Base-by-base conservation (phyloP, 352 stramenopile species). In the Lagenidium sp. region DNA sequence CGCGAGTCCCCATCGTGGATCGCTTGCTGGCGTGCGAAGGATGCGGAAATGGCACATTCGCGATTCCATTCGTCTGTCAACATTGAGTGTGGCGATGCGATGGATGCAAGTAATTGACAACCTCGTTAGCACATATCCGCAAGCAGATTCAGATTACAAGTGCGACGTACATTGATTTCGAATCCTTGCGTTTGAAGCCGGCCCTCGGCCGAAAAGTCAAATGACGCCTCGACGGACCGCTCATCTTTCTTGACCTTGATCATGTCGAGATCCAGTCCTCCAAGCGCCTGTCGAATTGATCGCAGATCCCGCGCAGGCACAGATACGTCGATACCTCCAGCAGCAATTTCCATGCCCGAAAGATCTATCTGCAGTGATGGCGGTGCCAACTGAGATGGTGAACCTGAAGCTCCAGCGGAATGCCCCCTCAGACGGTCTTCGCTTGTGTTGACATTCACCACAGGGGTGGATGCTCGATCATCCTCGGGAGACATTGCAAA, bases 161-260 rank as follows among this genome's bases (percentile, higher is more conserved):
- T n/a, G 20, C 6, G 8, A 49, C 21, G 24, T 57, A 88, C 79
- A 45, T 86, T 76, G 55, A 91, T 91, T 56, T 91, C 79, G 37
- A 91, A 91, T 34, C 79, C 79, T 53, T 91, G 79, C 2, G 79
- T 88, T 42, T 91, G 75, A 18, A 91, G 48, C 30, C 73, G 45
- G 2, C 79, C 79, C 23, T 79, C 76, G 0, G 75, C 76, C 4
- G 79, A 85, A 32, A 91, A 91, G 47, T 91, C 79, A 57, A 88
- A 91, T 0, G 75, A 88, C 6, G 75, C 73, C 19, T 68, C 69
- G 10, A 88, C 57, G 0, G 60, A 57, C 24, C 67, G 69, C 28
- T 76, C 68, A 24, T 86, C 73, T 35, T 65, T 68, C 47, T 80
- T 81, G 0, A 85, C 57, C 36, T 82, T 60, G 13, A 58, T 35